These are phyloP conservation scores for Cyanodermella asteris DNA, from an alignment of 2,329 filamentous ascomycete species.

Conservation along the genomic window DNA sequence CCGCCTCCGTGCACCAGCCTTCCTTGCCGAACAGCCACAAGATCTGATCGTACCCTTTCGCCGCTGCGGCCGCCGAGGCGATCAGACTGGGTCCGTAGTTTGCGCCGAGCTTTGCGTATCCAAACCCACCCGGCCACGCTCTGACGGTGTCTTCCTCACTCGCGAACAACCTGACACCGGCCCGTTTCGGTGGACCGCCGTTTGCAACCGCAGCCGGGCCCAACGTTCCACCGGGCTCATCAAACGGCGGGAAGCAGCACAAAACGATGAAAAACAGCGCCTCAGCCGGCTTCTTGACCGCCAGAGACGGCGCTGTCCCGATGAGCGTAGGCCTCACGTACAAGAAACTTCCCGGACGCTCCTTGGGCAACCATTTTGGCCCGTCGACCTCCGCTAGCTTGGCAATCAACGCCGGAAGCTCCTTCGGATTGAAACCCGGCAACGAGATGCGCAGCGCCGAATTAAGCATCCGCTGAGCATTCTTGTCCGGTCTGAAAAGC, in stretches of 20 bases:
- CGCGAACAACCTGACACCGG: constrained; percentile 48
- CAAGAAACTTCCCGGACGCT: constrained; percentile 46
- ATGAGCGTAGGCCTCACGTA: constrained; percentile 81
- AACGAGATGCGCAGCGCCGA: constrained; percentile 44
- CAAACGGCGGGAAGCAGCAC: constrained; percentile 26
- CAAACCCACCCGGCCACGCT: constrained; percentile 84
- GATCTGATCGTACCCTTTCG: constrained; percentile 63
- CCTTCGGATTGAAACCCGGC: constrained; percentile 46
- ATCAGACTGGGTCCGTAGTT: constrained; percentile 77
- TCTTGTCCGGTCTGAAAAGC: constrained; percentile 55
- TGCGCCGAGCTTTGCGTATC: constrained; percentile 76
- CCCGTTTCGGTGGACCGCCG: constrained; percentile 9
- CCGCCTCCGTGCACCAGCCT: constrained; percentile 68
- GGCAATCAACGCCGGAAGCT: constrained; percentile 53
- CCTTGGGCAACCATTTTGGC: constrained; percentile 55
- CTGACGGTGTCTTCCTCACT: constrained; percentile 63
- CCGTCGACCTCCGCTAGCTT: constrained; percentile 53
- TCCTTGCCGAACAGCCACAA: constrained; percentile 78
- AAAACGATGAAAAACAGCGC: constrained; percentile 76
- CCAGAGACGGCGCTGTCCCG: constrained; percentile 57
- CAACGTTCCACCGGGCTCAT: constrained; percentile 4
- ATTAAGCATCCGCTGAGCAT: constrained; percentile 40
- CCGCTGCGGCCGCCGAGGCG: constrained; percentile 53
- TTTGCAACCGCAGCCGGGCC: constrained; percentile 7
- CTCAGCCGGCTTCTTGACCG: constrained; percentile 57